These are phyloP conservation scores for Coemansia sp. DNA, from an alignment of 192 early-diverging fungal species.

Conservation along the genomic window DNA sequence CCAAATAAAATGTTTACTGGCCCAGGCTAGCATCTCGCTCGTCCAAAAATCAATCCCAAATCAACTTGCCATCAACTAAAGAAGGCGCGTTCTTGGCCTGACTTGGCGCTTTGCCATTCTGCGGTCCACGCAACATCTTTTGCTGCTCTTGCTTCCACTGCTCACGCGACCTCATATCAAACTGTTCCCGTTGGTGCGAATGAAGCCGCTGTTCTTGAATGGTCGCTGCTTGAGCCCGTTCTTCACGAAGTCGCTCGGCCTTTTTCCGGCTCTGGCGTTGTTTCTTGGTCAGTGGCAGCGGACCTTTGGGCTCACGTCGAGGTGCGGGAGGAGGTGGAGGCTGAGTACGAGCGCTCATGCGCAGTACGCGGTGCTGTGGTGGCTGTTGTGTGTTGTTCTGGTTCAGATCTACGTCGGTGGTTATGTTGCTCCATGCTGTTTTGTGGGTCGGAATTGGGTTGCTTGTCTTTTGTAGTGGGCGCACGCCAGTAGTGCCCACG, in stretches of 20 bases:
- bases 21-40: no score
- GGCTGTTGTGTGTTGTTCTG: not conserved
- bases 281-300: conserved; percentile 57
- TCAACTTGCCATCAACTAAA: conserved; percentile 34
- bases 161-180: conserved; percentile 36
- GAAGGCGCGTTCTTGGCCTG: conserved; percentile 15
- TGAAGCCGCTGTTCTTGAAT: conserved; percentile 59
- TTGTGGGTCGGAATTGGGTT: conserved; percentile 30
- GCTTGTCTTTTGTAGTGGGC: conserved; percentile 1
- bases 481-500: conserved; percentile 9
- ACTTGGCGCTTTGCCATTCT: conserved; percentile 7
- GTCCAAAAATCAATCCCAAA: conserved; percentile 25
- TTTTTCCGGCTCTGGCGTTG: conserved; percentile 62
- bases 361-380: conserved; percentile 20
- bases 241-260: conserved; percentile 59
- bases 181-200: conserved; percentile 58
- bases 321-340: conserved; percentile 13
- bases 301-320: conserved; percentile 7
- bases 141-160: conserved; percentile 42
- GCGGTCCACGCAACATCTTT: not conserved
- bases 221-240: conserved; percentile 49
- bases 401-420: conserved; percentile 21
- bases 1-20: no score
- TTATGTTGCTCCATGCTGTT: conserved; percentile 23
- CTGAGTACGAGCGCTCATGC: conserved; percentile 31